Conservation (phyloP, 108 stramenopile species). For the Nitzschia palea region DNA sequence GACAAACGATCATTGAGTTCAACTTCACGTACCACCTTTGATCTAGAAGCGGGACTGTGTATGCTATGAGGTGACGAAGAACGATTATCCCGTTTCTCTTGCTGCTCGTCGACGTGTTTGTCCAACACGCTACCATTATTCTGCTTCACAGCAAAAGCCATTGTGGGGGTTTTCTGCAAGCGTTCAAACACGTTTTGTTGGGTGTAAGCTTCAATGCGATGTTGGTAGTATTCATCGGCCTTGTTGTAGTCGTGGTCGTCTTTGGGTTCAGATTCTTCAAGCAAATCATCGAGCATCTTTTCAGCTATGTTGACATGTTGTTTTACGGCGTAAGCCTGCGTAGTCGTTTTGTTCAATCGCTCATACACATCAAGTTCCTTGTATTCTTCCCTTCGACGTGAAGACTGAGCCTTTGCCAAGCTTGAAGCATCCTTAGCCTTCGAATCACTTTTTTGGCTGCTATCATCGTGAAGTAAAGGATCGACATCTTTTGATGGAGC, state of each 20-base stretch:
- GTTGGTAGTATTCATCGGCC: not conserved
- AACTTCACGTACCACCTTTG: too few species aligned
- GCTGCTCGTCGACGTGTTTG: too few species aligned
- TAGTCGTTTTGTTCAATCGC: conserved; percentile 58
- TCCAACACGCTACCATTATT: too few species aligned
- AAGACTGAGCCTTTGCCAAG: not conserved
- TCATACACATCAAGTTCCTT: conserved; percentile 63
- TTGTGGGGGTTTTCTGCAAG: conserved; percentile 42
- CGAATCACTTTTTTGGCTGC: conserved; percentile 9
- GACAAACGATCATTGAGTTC: too few species aligned
- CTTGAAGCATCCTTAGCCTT: not conserved
- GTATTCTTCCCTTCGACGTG: conserved; percentile 25
- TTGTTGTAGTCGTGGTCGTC: conserved; percentile 10
- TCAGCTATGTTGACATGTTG: conserved; percentile 26
- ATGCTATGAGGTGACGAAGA: too few species aligned
- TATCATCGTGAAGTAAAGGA: conserved; percentile 20
- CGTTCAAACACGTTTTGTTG: conserved; percentile 59
- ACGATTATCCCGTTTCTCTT: not conserved
- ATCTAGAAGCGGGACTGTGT: too few species aligned
- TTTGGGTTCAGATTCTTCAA: conserved; percentile 10
- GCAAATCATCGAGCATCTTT: conserved; percentile 26
- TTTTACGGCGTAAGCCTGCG: conserved; percentile 59
- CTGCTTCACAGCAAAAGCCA: conserved; percentile 38
- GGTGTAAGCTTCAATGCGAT: conserved; percentile 30
- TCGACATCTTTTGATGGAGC: conserved; percentile 14